Evolutionary conservation across 2,329 filamentous ascomycete species (phyloP), one percentile per base, ranked within the genome.

Genomic region (Cordyceps javanica): DNA sequence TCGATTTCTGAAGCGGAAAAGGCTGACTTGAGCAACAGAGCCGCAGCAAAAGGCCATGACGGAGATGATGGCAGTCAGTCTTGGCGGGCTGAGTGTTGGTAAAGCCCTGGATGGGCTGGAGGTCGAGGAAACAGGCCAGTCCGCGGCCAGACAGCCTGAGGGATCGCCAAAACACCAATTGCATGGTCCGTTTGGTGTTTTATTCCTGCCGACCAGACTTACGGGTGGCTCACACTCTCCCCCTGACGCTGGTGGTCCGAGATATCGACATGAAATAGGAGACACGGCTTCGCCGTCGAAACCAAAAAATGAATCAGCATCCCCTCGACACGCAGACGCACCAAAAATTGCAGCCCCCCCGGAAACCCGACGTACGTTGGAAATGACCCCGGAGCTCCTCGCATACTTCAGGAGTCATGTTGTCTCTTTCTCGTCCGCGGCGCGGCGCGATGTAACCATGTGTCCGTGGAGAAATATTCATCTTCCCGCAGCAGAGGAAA

Each of bases 381-480:
- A 53, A 16, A 10, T 9, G 13, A 26, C 8, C 6, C 26, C 38
- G 4, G 7, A 21, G 13, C 54, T 56, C 9, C 54, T 56, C 5
- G 8, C 9, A 3, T 48, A 56, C 7, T 56, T 56, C 34, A 56
- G 41, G 34, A 39, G 34, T 2, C 21, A 32, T 30, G 36, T 32
- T 8, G 19, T 46, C 10, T 30, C 42, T 2, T 48, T 56, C 11
- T 46, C 54, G 3, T 49, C 28, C 9, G 30, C 54, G 3, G n/a
- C 42, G 28, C 21, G 41, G 23, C 32, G 19, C 8, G 16, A 38
- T 14, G 34, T 23, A 11, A 21, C 16, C 9, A 36, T 55, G 1
- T 56, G 54, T 16, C 54, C 44, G 3, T 56, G 54, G 54, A 14
- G 49, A n/a, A 38, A 38, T 6, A 49, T 49, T 13, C 54, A 56